phyloP scores from a whole-genome alignment of 2,329 filamentous ascomycete species.

The Talaromyces sp. region DNA sequence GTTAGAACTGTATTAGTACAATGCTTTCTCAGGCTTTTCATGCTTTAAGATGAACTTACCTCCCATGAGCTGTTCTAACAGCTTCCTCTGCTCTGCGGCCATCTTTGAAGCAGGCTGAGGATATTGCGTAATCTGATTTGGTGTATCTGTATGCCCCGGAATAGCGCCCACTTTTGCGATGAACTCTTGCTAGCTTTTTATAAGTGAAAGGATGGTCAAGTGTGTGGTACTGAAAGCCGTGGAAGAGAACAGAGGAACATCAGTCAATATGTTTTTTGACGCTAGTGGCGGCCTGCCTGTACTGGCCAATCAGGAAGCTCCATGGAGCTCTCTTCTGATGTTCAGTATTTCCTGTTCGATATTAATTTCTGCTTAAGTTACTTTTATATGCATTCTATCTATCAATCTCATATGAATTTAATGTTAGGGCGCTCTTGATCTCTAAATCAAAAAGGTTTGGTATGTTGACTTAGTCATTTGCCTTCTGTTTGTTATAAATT shows the following conservation, averaged over 20 bases:
- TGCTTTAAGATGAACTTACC: slow-evolving; percentile 25
- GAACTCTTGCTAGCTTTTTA: background rate
- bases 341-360: background rate
- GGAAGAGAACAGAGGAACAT: background rate
- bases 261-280: slow-evolving; percentile 18
- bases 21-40: no score
- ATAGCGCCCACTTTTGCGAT: background rate
- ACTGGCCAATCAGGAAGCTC: slow-evolving; percentile 11
- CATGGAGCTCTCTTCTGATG: background rate
- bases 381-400: no score
- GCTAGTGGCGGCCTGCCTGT: slow-evolving; percentile 26
- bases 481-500: no score
- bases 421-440: no score
- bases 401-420: no score
- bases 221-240: background rate
- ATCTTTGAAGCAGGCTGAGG: slow-evolving; percentile 45
- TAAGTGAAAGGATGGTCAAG: background rate
- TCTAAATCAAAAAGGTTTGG: no score
- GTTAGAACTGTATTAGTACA: background rate
- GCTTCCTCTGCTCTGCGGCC: slow-evolving; percentile 96
- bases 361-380: background rate
- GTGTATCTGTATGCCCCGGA: background rate
- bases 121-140: background rate
- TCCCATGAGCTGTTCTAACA: slow-evolving; percentile 88
- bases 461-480: no score